Conservation (phyloP, 2,329 filamentous ascomycete genomes). For the Chrysosporium keratinophilum region DNA sequence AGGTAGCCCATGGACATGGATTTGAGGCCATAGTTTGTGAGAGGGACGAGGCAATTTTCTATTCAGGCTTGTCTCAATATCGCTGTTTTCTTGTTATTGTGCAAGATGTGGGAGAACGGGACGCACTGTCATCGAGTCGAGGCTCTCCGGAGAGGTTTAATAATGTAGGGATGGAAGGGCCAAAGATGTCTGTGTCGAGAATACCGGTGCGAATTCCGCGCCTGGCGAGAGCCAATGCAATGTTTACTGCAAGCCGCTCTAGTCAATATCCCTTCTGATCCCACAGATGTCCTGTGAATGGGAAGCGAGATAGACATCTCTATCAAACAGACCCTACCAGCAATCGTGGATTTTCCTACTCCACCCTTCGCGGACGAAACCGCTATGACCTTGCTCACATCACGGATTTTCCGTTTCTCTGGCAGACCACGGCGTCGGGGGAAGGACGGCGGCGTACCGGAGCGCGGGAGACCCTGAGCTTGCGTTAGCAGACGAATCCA, state of each 20-base stretch:
- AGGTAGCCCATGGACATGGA: constrained; percentile 99
- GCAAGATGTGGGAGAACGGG: neutral
- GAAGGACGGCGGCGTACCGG: constrained; percentile 56
- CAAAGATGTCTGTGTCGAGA: constrained; percentile 92
- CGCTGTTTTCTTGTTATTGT: neutral
- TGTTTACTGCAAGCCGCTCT: constrained; percentile 46
- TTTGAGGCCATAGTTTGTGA: constrained; percentile 91
- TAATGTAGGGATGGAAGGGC: constrained; percentile 84
- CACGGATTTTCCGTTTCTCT: constrained; percentile 64
- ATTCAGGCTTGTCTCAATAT: neutral
- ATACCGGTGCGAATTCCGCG: constrained; percentile 75
- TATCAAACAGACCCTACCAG: constrained; percentile 44
- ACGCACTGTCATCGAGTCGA: constrained; percentile 59
- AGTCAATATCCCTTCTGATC: neutral
- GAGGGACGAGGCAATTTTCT: constrained; percentile 57
- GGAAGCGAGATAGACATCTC: neutral
- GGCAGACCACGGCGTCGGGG: constrained; percentile 72
- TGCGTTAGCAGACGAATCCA: neutral
- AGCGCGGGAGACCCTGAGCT: constrained; percentile 62
- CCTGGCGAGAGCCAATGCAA: constrained; percentile 76
- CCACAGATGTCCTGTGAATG: neutral
- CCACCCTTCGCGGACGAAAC: constrained; percentile 95
- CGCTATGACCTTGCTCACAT: constrained; percentile 87
- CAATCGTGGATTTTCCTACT: constrained; percentile 93
- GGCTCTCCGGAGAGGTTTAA: constrained; percentile 74